phyloP scores from a whole-genome alignment of 108 stramenopile species.

The Schizochytrium sp. region DNA sequence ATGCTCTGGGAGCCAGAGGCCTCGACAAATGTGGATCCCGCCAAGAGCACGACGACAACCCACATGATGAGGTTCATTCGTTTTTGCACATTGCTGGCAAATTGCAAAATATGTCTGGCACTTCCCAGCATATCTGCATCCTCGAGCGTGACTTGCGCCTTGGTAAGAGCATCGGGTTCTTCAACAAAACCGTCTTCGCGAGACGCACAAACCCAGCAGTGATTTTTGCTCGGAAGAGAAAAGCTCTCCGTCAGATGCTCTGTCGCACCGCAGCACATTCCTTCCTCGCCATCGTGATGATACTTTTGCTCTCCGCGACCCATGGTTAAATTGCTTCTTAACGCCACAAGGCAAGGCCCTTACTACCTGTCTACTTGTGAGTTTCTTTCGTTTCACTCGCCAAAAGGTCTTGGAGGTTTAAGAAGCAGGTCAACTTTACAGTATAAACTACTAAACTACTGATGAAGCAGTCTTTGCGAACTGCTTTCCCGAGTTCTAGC shows the following conservation, averaged over 20 bases:
- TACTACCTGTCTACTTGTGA: too few relatives aligned
- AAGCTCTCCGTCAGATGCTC: neutral
- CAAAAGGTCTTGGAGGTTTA: too few relatives aligned
- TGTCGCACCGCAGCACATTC: too few relatives aligned
- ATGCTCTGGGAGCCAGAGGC: neutral
- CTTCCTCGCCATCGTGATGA: too few relatives aligned
- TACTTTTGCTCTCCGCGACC: too few relatives aligned
- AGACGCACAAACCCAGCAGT: conserved; percentile 55
- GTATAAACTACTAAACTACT: too few relatives aligned
- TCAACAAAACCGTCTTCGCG: neutral
- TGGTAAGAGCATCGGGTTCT: neutral
- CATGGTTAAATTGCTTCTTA: too few relatives aligned
- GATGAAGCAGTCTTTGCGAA: too few relatives aligned
- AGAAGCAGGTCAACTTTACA: too few relatives aligned
- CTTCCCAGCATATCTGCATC: conserved; percentile 14
- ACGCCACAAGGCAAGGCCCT: too few relatives aligned
- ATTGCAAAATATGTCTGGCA: neutral
- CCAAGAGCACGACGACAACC: conserved; percentile 1
- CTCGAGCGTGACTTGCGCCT: neutral
- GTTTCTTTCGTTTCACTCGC: too few relatives aligned
- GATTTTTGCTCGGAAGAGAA: neutral
- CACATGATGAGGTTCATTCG: neutral
- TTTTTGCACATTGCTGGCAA: neutral
- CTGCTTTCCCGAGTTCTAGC: too few relatives aligned
- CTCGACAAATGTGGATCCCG: neutral